Evolutionary conservation across 2,329 filamentous ascomycete genomes (phyloP), one percentile per base, ranked within the genome.

Genomic region (Colletotrichum spaethianum): DNA sequence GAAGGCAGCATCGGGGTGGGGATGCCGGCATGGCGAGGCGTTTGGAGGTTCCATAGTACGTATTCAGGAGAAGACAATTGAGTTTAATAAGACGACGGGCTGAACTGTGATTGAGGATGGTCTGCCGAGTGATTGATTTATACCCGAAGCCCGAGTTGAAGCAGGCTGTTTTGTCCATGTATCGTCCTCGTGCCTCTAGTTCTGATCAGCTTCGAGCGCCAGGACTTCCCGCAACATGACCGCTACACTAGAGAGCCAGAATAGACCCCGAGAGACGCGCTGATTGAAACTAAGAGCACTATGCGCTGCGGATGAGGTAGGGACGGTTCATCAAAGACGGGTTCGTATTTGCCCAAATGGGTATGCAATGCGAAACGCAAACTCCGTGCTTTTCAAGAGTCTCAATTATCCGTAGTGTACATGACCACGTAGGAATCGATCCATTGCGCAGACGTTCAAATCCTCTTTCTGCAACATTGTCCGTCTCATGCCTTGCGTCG

Each of bases 401-500:
- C 48, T 23, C 36, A 33, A n/a, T 28, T 44, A 56, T 52, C 60
- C n/a, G 18, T 64, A 26, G 1, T 60, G 36, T 31, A 57, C 16
- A 40, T 42, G 40, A 50, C 40, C 42, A 44, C 28, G 38, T 20
- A 9, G 12, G n/a, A 16, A 52, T 52, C 61, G 11, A 12, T 23
- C n/a, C 31, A 63, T 52, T 14, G 16, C 31, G 31, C 5, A 63
- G 3, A 61, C 46, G 56, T 46, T 44, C 52, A 20, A 44, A 23
- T 11, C 55, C 38, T 11, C 14, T 20, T 5, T 14, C 20, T 31
- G 23, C 40, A 28, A 18, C 16, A 61, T 59, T 36, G 55, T 55
- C 23, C 40, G 53, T 16, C 70, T 77, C 33, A 86, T 7, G 78
- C 83, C 80, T 86, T 88, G 73, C 86, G 84, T 75, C 84, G 80